These are phyloP conservation scores for Emergomyces africanus DNA, from an alignment of 2,329 filamentous ascomycete genomes.

Conservation along the genomic window DNA sequence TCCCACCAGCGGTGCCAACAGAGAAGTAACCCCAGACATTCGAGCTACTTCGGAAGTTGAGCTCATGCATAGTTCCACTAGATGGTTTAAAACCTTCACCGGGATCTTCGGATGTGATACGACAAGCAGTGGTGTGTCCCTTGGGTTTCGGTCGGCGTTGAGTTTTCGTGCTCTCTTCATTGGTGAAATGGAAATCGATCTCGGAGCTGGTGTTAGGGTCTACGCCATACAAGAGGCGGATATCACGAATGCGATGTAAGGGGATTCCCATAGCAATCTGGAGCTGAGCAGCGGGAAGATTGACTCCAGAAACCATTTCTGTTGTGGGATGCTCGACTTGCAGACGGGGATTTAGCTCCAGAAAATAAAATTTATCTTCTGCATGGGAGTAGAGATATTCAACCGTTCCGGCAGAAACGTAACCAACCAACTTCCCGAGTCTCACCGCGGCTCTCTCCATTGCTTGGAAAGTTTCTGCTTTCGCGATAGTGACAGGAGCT, in stretches of 20 bases:
- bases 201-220: conserved; percentile 75
- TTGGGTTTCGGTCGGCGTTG: conserved; percentile 88
- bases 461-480: conserved; percentile 72
- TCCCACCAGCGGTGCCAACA: conserved; percentile 88
- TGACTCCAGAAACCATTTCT: conserved; percentile 98
- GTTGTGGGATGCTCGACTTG: conserved; percentile 99
- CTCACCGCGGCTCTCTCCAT: conserved; percentile 97
- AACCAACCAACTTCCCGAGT: conserved; percentile 85
- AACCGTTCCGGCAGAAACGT: conserved; percentile 96
- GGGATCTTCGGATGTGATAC: conserved; percentile 97
- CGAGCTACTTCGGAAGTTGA: conserved; percentile 97
- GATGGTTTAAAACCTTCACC: conserved; percentile 99
- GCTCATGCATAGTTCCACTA: conserved; percentile 95
- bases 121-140: conserved; percentile 94
- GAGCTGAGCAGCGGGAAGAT: conserved; percentile 90
- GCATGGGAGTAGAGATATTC: conserved; percentile 98
- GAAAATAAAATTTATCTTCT: conserved; percentile 98
- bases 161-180: conserved; percentile 64
- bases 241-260: conserved; percentile 88
- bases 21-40: conserved; percentile 99
- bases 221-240: conserved; percentile 87
- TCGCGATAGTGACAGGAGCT: conserved; percentile 93
- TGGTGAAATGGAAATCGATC: conserved; percentile 95
- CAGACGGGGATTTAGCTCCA: conserved; percentile 96
- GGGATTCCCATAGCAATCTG: conserved; percentile 99